phyloP scores from a whole-genome alignment of 495 filamentous ascomycete genomes.

The Daldinia loculata region DNA sequence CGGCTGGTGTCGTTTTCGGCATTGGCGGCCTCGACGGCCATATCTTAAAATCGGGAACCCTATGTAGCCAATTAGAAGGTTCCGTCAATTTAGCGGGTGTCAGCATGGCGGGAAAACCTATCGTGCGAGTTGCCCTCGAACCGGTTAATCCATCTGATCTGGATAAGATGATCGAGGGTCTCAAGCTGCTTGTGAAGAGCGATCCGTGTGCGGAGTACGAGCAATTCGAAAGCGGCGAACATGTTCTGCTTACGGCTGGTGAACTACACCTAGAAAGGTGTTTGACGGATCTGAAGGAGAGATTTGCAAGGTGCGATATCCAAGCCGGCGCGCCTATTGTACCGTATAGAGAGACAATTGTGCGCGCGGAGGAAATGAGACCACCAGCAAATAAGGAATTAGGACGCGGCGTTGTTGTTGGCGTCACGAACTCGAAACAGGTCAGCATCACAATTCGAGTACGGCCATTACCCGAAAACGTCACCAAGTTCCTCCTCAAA shows the following conservation, averaged over 20 bases:
- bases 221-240: constrained; percentile 90
- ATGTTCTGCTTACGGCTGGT: constrained; percentile 92
- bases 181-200: constrained; percentile 89
- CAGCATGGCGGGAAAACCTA: constrained; percentile 79
- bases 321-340: constrained; percentile 94
- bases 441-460: constrained; percentile 82
- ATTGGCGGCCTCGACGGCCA: constrained; percentile 90
- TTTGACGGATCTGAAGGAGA: constrained; percentile 89
- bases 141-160: constrained; percentile 87
- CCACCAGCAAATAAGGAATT: constrained; percentile 85
- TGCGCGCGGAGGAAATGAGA: constrained; percentile 87
- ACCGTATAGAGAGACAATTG: constrained; percentile 92
- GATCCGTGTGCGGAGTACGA: constrained; percentile 97
- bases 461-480: constrained; percentile 75
- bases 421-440: constrained; percentile 82
- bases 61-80: constrained; percentile 88
- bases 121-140: constrained; percentile 94
- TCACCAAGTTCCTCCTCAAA: constrained; percentile 86
- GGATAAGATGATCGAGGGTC: constrained; percentile 89
- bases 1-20: constrained; percentile 95
- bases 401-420: constrained; percentile 81
- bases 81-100: constrained; percentile 93
- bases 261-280: constrained; percentile 96
- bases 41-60: constrained; percentile 91
- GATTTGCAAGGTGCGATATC: constrained; percentile 95